Evolutionary conservation across 371 early-diverging fungal species (phyloP).

Genomic region (Sporodiniella umbellata): DNA sequence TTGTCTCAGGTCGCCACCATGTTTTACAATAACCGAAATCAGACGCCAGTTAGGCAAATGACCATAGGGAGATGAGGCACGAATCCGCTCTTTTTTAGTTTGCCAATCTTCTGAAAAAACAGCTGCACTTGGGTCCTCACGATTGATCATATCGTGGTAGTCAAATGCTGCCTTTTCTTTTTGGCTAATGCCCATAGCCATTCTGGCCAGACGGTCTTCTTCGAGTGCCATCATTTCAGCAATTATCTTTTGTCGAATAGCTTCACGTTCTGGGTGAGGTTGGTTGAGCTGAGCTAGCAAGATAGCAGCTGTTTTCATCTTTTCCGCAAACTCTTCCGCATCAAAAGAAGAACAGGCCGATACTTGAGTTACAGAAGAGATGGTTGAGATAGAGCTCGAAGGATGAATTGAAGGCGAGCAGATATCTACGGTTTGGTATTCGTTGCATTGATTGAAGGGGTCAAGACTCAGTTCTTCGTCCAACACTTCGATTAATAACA

Average conservation of each 20-base stretch:
- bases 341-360: constrained; percentile 18
- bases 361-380: background rate
- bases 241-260: constrained; percentile 79
- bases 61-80: constrained; percentile 77
- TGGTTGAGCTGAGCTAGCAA: constrained; percentile 85
- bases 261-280: constrained; percentile 35
- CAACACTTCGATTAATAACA: constrained; percentile 79
- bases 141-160: constrained; percentile 25
- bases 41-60: constrained; percentile 78
- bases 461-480: constrained; percentile 56
- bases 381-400: no score
- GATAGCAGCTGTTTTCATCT: constrained; percentile 90
- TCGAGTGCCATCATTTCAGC: constrained; percentile 89
- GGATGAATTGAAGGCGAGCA: constrained; percentile 9
- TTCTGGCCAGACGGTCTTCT: constrained; percentile 65
- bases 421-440: constrained; percentile 32
- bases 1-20: constrained; percentile 93
- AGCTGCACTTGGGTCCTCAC: constrained; percentile 84
- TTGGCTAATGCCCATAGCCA: constrained; percentile 35
- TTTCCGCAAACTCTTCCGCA: constrained; percentile 78
- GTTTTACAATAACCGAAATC: constrained; percentile 93
- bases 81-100: constrained; percentile 75
- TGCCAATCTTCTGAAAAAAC: constrained; percentile 91
- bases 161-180: background rate
- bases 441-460: constrained; percentile 1